Conservation (phyloP, 1,284 basidiomycete species). For the Naganishia cerealis region DNA sequence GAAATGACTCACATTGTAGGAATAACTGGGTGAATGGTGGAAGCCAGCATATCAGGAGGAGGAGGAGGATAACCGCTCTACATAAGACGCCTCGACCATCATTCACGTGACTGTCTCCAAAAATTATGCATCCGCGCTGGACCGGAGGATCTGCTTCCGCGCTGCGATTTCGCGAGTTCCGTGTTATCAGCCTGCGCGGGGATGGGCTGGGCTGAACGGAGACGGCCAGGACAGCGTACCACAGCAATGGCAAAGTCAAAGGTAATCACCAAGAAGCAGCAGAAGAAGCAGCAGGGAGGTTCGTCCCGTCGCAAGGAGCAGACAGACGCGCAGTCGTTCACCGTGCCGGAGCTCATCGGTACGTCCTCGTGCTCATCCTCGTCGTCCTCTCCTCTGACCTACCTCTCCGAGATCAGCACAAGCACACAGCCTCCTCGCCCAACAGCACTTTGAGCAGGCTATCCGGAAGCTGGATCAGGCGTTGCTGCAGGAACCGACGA, state of each 20-base stretch:
- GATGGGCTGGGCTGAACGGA: too few relatives aligned
- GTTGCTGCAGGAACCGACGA: conserved; percentile 65
- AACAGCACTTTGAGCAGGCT: conserved; percentile 23
- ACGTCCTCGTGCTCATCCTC: not conserved
- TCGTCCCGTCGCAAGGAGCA: not conserved
- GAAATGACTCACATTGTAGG: conserved; percentile 9
- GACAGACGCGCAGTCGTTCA: not conserved
- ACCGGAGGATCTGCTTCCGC: not conserved
- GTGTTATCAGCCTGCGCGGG: too few relatives aligned
- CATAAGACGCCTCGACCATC: not conserved
- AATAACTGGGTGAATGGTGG: not conserved
- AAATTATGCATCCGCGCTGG: conserved; percentile 9
- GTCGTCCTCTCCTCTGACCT: not conserved
- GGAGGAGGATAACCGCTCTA: not conserved
- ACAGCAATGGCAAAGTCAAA: conserved; percentile 16
- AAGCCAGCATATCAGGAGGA: not conserved
- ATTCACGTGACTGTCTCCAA: not conserved
- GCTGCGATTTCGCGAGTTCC: not conserved
- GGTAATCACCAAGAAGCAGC: conserved; percentile 20
- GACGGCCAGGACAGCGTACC: not conserved
- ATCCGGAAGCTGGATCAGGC: conserved; percentile 60
- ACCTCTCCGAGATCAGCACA: not conserved
- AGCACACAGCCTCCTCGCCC: conserved; percentile 28
- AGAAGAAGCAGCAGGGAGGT: conserved; percentile 9
- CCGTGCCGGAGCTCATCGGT: conserved; percentile 1